Percentiles rank a stretch among this genome's conserved stretches.
These are phyloP conservation scores for Blyttiomyces sp. DNA, from an alignment of 371 early-diverging fungal species.

Conservation along the genomic window DNA sequence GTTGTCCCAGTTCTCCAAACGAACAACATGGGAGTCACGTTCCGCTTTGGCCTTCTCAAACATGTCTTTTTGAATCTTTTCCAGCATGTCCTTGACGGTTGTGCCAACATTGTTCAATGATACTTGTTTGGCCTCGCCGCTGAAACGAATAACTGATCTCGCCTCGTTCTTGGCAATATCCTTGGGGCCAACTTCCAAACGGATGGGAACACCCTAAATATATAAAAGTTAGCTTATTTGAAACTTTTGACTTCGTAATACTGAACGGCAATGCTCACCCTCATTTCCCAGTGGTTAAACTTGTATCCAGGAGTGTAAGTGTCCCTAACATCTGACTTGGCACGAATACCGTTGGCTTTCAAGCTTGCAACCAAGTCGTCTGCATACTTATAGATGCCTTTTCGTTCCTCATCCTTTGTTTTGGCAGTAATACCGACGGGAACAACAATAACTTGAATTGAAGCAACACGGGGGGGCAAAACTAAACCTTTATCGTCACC, in stretches of 20 bases:
- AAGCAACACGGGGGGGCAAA: slow-evolving; percentile 95
- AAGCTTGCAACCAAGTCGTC: slow-evolving; percentile 68
- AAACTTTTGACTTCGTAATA: too few species aligned
- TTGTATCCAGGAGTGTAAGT: slow-evolving; percentile 98
- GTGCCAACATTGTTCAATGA: slow-evolving; percentile 61
- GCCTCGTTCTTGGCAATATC: slow-evolving; percentile 86
- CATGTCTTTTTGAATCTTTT: slow-evolving; percentile 92
- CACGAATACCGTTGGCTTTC: slow-evolving; percentile 80
- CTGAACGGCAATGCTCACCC: too few species aligned
- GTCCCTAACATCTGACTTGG: slow-evolving; percentile 86
- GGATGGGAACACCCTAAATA: slow-evolving; percentile 91
- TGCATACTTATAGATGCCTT: slow-evolving; percentile 62
- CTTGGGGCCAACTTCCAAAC: slow-evolving; percentile 98
- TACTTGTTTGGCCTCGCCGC: slow-evolving; percentile 66
- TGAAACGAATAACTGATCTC: slow-evolving; percentile 87
- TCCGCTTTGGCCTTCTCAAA: slow-evolving; percentile 80
- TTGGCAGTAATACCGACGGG: slow-evolving; percentile 96
- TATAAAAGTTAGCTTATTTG: background rate
- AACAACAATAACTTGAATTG: slow-evolving; percentile 91
- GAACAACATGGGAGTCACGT: slow-evolving; percentile 74
- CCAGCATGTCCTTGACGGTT: slow-evolving; percentile 64
- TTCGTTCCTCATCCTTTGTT: slow-evolving; percentile 69
- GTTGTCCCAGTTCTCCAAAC: slow-evolving; percentile 84
- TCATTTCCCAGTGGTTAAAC: slow-evolving; percentile 99
- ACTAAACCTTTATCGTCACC: slow-evolving; percentile 99